Evolutionary conservation across 805 yeast genomes (phyloP).

Genomic region (Myxozyma neglecta): DNA sequence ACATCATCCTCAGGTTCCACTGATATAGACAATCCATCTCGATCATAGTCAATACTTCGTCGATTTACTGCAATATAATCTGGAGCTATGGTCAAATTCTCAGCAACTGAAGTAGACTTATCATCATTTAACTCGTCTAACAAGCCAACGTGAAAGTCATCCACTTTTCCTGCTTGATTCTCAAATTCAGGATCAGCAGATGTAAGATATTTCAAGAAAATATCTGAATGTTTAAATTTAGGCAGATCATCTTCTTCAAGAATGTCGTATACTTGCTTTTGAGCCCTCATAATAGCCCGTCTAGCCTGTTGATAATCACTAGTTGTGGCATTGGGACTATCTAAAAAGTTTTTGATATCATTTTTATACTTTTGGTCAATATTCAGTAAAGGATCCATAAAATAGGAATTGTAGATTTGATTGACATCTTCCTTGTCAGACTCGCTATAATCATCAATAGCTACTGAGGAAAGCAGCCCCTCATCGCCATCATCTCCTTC

Average conservation of each 20-base stretch:
- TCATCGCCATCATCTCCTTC: slow-evolving; percentile 36
- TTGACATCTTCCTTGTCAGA: slow-evolving; percentile 55
- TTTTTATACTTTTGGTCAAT: slow-evolving; percentile 34
- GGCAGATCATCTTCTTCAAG: slow-evolving; percentile 56
- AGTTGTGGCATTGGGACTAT: slow-evolving; percentile 25
- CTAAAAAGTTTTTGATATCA: slow-evolving; percentile 45
- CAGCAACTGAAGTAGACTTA: slow-evolving; percentile 37
- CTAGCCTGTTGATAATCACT: slow-evolving; percentile 55
- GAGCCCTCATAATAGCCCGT: slow-evolving; percentile 58
- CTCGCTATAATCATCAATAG: slow-evolving; percentile 31
- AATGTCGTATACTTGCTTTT: slow-evolving; percentile 51
- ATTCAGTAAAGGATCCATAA: slow-evolving; percentile 36
- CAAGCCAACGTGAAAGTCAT: slow-evolving; percentile 38
- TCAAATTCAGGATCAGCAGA: slow-evolving; percentile 36
- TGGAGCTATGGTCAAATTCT: slow-evolving; percentile 39
- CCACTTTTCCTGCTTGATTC: slow-evolving; percentile 29
- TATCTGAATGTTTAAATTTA: slow-evolving; percentile 61
- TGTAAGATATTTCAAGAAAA: slow-evolving; percentile 55
- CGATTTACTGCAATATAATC: slow-evolving; percentile 27
- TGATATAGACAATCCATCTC: slow-evolving; percentile 21
- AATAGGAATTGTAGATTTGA: slow-evolving; percentile 50
- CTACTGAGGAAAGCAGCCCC: slow-evolving; percentile 28
- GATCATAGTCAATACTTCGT: slow-evolving; percentile 17
- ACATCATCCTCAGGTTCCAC: slow-evolving; percentile 41
- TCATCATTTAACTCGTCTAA: slow-evolving; percentile 33